A percentile compares a stretch with the other conserved stretches of the same genome.
phyloP scores from a whole-genome alignment of 345 rosid genomes.

The Arabis alpina region DNA sequence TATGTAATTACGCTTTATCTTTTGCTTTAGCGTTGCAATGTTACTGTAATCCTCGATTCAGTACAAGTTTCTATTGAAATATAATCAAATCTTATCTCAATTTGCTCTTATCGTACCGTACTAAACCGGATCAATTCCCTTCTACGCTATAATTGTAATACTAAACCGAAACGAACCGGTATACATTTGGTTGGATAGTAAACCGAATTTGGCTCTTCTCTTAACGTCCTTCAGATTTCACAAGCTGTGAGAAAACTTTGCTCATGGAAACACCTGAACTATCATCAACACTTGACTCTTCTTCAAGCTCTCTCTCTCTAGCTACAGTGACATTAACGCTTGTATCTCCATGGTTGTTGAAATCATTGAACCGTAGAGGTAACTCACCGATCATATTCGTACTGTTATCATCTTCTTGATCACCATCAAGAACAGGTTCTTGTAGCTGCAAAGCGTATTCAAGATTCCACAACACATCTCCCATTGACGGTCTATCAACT shows the following conservation, averaged over 20 bases:
- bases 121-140: background rate
- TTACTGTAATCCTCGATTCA: background rate
- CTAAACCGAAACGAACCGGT: background rate
- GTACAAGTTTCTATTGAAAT: background rate
- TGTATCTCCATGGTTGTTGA: slow-evolving; percentile 49
- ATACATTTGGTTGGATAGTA: background rate
- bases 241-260: slow-evolving; percentile 81
- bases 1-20: slow-evolving; percentile 16
- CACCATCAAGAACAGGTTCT: slow-evolving; percentile 60
- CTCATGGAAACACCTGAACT: slow-evolving; percentile 71
- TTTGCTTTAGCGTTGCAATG: background rate
- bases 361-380: slow-evolving; percentile 57
- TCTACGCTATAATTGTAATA: background rate
- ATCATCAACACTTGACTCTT: slow-evolving; percentile 53
- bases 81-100: background rate
- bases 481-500: slow-evolving; percentile 85
- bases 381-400: slow-evolving; percentile 73
- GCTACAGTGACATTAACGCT: slow-evolving; percentile 42
- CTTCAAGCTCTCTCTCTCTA: slow-evolving; percentile 40
- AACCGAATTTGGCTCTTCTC: background rate
- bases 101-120: background rate
- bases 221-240: slow-evolving; percentile 80
- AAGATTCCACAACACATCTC: slow-evolving; percentile 90
- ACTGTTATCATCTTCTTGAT: slow-evolving; percentile 73
- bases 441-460: slow-evolving; percentile 89